Evolutionary conservation across 164 flowering plant genomes (phyloP), one percentile per base, ranked within the genome.

Genomic region (Sextonia rubra): DNA sequence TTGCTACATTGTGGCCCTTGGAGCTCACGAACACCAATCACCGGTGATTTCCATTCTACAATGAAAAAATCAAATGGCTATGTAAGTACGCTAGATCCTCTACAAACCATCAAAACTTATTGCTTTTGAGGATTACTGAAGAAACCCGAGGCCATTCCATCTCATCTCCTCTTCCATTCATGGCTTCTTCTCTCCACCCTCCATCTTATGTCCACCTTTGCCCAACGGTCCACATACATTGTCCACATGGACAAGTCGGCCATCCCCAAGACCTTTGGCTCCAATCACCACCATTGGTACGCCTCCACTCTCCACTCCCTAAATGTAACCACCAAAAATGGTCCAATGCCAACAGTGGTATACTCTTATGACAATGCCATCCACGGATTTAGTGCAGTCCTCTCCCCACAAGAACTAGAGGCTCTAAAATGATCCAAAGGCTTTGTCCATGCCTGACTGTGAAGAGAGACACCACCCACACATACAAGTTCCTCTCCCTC

Each of bases 401-500:
- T 75, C 30, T 75, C 73, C 0, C 2, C 47, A 1, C 15, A 49
- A 22, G 69, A 75, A 64, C 77, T 84, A 3, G 66, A 72, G 3
- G 47, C 27, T 2, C 67, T 86, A 6, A 60, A 75, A 69, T 82
- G 74, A 48, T 17, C 78, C 7, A 79, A 77, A 0, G 86, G 82
- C n/a, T 85, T 81, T 62, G 67, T 89, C 22, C 75, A 85, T 0
- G 78, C 85, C 26, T 76, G 30, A 61, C 49, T 4, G 80, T 69
- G 44, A 82, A 64, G 3, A 60, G 83, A 2, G 81, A 86, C 72
- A 91, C 93, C 7, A 86, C 97, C 14, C 87, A 85, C 64, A 82
- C 88, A 3, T 20, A n/a, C 44, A 68, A 80, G 14, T 92, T 86
- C 74, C 85, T 89, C 4, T 69, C 77, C 17, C 87, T 89, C 20